These are phyloP conservation scores for Rutstroemia sp. DNA, from an alignment of 2,329 filamentous ascomycete genomes.

Conservation along the genomic window DNA sequence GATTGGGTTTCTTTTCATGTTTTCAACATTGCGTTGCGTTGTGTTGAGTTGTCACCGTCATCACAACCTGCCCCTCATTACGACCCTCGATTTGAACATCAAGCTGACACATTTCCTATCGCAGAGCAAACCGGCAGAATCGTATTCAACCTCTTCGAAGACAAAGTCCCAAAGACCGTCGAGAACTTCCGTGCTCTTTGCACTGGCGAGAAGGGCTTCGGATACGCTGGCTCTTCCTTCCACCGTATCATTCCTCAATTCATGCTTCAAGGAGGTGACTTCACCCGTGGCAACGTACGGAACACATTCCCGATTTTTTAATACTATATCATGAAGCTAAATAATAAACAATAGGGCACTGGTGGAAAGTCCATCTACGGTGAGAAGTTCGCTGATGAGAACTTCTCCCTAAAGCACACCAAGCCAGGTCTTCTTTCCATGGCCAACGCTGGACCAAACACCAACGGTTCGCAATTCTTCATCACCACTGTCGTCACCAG, in stretches of 20 bases:
- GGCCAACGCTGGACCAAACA: constrained; percentile 95
- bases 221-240: constrained; percentile 78
- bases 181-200: constrained; percentile 95
- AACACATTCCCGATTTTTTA: constrained; percentile 12
- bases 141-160: constrained; percentile 74
- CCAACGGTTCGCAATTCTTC: constrained; percentile 99
- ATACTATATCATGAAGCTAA: constrained; percentile 50
- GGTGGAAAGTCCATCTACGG: constrained; percentile 93
- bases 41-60: constrained; percentile 17
- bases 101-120: constrained; percentile 21
- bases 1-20: constrained; percentile 5
- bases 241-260: constrained; percentile 89
- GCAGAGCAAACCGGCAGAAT: constrained; percentile 66
- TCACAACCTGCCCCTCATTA: constrained; percentile 8
- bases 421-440: constrained; percentile 79
- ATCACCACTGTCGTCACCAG: constrained; percentile 92
- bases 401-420: constrained; percentile 71
- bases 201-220: constrained; percentile 74
- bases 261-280: constrained; percentile 96
- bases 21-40: constrained; percentile 7
- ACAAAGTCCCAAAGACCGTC: constrained; percentile 84
- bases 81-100: constrained; percentile 8
- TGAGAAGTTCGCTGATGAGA: constrained; percentile 91
- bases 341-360: constrained; percentile 49
- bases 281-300: constrained; percentile 83